phyloP scores from a whole-genome alignment of 2,329 filamentous ascomycete species.

The Penicillium thymicola region DNA sequence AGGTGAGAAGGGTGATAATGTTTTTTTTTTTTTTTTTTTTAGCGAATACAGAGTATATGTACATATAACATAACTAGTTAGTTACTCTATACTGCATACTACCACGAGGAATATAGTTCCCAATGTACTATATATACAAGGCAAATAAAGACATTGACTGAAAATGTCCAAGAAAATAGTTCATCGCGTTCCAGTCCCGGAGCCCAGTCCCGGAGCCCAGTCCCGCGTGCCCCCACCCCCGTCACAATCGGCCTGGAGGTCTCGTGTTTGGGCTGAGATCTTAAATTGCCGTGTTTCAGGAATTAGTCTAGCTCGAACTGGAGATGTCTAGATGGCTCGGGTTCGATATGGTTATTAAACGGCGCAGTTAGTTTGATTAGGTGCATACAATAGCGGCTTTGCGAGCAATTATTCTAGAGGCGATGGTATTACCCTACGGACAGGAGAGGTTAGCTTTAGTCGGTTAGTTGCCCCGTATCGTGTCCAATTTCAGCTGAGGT shows the following conservation, averaged over 20 bases:
- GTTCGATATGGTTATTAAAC: constrained; percentile 2
- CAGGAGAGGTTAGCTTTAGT: not conserved
- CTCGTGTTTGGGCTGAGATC: not conserved
- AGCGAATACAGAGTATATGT: not conserved
- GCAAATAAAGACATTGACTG: not conserved
- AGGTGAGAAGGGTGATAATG: not conserved
- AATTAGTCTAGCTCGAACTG: not conserved
- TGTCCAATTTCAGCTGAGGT: not conserved
- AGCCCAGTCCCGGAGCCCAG: too few relatives aligned
- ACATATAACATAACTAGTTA: not conserved
- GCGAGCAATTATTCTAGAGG: not conserved
- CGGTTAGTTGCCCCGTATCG: not conserved
- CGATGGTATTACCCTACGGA: not conserved
- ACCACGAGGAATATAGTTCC: not conserved
- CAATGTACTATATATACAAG: not conserved
- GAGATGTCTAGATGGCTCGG: not conserved
- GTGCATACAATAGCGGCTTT: not conserved
- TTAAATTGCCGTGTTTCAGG: constrained; percentile 2
- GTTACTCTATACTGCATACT: not conserved
- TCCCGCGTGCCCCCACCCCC: not conserved
- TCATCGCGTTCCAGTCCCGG: not conserved
- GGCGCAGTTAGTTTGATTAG: not conserved
- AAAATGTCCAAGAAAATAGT: not conserved
- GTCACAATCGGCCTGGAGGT: not conserved
- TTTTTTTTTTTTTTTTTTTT: not conserved